Evolutionary conservation across 1,139 yeast genomes (phyloP).

Genomic region (Arxiozyma telluris): DNA sequence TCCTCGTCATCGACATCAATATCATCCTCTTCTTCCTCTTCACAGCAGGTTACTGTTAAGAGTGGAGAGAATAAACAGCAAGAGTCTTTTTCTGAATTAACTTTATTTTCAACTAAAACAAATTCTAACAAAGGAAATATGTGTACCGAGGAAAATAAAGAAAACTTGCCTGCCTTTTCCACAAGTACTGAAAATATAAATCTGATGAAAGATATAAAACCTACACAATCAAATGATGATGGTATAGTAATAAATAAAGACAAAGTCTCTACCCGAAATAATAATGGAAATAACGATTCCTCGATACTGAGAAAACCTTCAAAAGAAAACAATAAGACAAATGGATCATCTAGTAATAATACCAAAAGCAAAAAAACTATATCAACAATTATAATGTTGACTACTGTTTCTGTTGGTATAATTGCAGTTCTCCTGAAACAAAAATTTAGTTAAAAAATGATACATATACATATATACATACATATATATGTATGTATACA

Average conservation of each 20-base stretch:
- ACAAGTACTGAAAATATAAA: neutral
- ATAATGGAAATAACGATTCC: neutral
- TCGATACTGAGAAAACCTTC: too few relatives aligned
- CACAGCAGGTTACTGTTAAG: neutral
- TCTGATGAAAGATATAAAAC: neutral
- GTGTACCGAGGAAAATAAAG: neutral
- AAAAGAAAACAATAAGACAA: neutral
- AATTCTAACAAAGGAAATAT: neutral
- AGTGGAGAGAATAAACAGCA: neutral
- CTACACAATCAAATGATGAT: neutral
- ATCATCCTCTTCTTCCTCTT: neutral
- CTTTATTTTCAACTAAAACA: neutral
- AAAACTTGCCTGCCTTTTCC: neutral
- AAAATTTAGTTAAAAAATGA: neutral
- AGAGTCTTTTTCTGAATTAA: neutral
- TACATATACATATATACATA: neutral
- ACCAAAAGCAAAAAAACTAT: neutral
- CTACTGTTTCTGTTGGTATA: constrained; percentile 11
- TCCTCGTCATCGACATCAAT: neutral
- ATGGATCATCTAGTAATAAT: neutral
- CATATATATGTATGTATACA: neutral
- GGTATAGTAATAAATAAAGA: neutral
- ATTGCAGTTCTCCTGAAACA: neutral
- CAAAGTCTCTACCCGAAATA: too few relatives aligned
- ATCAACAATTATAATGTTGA: constrained; percentile 2